Evolutionary conservation across 2,329 filamentous ascomycete species (phyloP), one percentile per base, ranked within the genome.

Genomic region (Exophiala spinifera): DNA sequence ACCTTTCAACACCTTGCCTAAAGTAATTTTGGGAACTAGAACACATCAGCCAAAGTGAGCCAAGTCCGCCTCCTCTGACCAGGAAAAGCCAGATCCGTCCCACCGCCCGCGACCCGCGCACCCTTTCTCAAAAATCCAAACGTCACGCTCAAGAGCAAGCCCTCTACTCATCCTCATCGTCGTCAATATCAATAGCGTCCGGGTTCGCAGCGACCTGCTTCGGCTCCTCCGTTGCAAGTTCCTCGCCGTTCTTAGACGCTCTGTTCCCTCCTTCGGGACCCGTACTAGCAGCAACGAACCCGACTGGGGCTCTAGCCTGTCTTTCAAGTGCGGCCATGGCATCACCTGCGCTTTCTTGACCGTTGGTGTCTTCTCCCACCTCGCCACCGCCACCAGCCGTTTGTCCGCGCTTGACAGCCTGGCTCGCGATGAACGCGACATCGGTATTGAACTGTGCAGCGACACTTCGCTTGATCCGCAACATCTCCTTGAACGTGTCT

Each of bases 401-500:
- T 69, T 95, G 88, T 60, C 84, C 85, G 59, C 91, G 84, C 19
- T 91, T 91, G 62, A 99, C 79, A 21, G 94, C 94, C 71, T 99
- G 94, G 4, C 90, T 95, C 8, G 94, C 94, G 71, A 99, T 96
- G 68, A 96, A 99, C 70, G 91, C 95, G 77, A 99, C 92, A 67
- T 99, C 94, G 42, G 95, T 99, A 68, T 97, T 97, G 79, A 95
- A 99, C 75, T 96, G 89, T 49, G 94, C 92, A 72, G 96, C 91
- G 11, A 99, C 94, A 72, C 90, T 96, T 69, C 94, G 81, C 79
- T 97, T 99, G 78, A 99, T 91, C 25, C 94, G 86, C 59, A 97
- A 79, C 94, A 99, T 99, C 70, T 99, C 94, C 76, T 96, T 96
- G 80, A 95, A 99, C 0, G 95, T 99, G 70, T 99, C 94, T 71